A percentile compares a stretch with the other conserved stretches of the same genome.
These are phyloP conservation scores for Zoysia pacifica DNA, from an alignment of 176 grass and related monocot species.

Conservation along the genomic window DNA sequence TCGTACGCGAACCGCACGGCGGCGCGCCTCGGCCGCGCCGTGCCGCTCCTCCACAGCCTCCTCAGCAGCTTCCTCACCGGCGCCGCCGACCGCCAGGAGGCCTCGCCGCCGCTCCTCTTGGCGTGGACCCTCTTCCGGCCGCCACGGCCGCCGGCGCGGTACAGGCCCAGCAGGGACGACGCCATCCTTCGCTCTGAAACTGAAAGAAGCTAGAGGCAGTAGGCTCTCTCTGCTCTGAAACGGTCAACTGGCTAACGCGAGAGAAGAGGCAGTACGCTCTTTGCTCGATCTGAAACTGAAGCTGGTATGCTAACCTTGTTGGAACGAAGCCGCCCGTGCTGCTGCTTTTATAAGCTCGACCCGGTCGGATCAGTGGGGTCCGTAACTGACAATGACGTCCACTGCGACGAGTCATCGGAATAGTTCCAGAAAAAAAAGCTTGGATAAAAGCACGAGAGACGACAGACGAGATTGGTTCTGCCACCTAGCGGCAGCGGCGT, in stretches of 20 bases:
- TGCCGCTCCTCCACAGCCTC: constrained; percentile 14
- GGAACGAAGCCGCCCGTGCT: not conserved
- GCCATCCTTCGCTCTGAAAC: not conserved
- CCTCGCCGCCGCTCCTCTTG: not conserved
- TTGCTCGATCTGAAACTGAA: not conserved
- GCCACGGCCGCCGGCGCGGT: not conserved
- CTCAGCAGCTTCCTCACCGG: not conserved
- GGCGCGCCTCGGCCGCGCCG: not conserved
- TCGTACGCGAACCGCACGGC: constrained; percentile 9
- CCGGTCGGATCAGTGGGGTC: too few species aligned
- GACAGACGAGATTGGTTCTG: too few species aligned
- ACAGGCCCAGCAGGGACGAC: not conserved
- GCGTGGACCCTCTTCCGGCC: not conserved
- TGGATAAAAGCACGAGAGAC: too few species aligned
- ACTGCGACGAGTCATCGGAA: too few species aligned
- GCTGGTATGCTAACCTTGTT: not conserved
- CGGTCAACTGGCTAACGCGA: too few species aligned
- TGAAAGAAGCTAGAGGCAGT: not conserved
- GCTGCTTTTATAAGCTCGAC: not conserved
- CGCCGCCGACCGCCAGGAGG: not conserved
- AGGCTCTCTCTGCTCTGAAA: too few species aligned
- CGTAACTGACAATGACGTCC: too few species aligned
- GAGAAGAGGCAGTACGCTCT: not conserved
- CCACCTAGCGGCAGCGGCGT: not conserved
- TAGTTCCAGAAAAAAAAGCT: not conserved